These are phyloP conservation scores for Cryphonectria carpinicola DNA, from an alignment of 2,329 filamentous ascomycete species.

Conservation along the genomic window DNA sequence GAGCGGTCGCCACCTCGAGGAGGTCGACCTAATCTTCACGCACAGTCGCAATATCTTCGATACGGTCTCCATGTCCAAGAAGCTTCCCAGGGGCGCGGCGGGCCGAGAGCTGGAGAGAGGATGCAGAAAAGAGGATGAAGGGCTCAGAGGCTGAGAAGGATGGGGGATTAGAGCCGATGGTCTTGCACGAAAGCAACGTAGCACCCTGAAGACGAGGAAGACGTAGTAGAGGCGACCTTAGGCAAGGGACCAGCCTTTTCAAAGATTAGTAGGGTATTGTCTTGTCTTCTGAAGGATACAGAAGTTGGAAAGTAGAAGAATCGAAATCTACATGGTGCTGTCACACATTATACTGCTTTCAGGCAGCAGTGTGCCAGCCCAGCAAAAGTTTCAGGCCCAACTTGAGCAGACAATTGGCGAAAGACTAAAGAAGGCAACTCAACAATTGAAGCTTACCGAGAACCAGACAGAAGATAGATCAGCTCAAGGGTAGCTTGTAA, in stretches of 20 bases:
- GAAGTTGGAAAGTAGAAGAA: neutral
- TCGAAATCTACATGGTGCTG: too few relatives aligned
- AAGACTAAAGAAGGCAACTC: too few relatives aligned
- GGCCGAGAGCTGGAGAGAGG: slow-evolving; percentile 1
- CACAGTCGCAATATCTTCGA: slow-evolving; percentile 29
- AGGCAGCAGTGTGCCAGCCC: neutral
- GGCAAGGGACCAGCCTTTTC: neutral
- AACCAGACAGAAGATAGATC: neutral
- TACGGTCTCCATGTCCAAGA: slow-evolving; percentile 25
- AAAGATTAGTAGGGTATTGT: neutral
- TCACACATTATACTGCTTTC: too few relatives aligned
- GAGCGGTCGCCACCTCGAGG: slow-evolving; percentile 27
- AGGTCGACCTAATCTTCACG: slow-evolving; percentile 30
- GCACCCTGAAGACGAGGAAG: neutral
- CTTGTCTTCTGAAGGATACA: neutral
- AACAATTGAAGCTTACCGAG: neutral
- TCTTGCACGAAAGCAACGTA: neutral
- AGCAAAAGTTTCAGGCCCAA: neutral
- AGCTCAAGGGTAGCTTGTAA: neutral
- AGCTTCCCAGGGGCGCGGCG: slow-evolving; percentile 22
- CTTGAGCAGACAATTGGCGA: neutral
- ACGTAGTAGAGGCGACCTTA: too few relatives aligned
- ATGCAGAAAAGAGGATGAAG: neutral
- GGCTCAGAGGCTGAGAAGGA: slow-evolving; percentile 8
- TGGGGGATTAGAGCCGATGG: slow-evolving; percentile 5